Evolutionary conservation across 1,139 yeast genomes (phyloP), one percentile per base, ranked within the genome.

Genomic region (Candida sanyaensis): DNA sequence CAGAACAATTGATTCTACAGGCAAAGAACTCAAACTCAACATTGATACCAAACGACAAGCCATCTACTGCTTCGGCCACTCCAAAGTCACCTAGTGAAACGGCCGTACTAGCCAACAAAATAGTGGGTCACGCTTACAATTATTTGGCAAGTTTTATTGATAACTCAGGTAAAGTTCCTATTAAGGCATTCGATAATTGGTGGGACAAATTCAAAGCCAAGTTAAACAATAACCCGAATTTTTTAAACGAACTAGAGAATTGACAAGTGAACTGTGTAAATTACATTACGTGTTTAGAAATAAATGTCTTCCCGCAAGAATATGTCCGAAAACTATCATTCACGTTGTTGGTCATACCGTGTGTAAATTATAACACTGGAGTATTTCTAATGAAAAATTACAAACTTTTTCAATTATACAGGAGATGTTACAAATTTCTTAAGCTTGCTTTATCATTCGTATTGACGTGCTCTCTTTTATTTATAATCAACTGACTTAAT

Each of bases 151-250:
- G 98, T 24, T 93, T 92, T 62, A 78, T 91, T 11, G 96, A 89
- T 59, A 65, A 70, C 6, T 73, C 79, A 28, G 96, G 96, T 1
- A 88, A 81, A 58, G 97, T 92, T 5, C 89, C 95, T 2, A 88
- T 93, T 65, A 88, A 85, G 61, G 89, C 86, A 42, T 92, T 93
- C 61, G 96, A 93, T 63, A 86, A 82, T 34, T 93, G 99, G 99
- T 92, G 99, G 98, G 84, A 80, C 53, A 93, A 91, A 67, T 95
- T 93, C 69, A 87, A 81, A 64, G 69, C 80, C 11, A 85, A 87
- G 60, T 62, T 93, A 49, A 77, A 81, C 13, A 85, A 85, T 53
- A 95, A 95, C 62, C 97, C 97, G 1, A 81, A 80, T 48, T 93
- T 90, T 61, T 68, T 93, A 44, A 89, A 88, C 52, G 69, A 66